phyloP scores from a whole-genome alignment of 1,284 basidiomycete genomes.

The Ceratobasidium sp. region DNA sequence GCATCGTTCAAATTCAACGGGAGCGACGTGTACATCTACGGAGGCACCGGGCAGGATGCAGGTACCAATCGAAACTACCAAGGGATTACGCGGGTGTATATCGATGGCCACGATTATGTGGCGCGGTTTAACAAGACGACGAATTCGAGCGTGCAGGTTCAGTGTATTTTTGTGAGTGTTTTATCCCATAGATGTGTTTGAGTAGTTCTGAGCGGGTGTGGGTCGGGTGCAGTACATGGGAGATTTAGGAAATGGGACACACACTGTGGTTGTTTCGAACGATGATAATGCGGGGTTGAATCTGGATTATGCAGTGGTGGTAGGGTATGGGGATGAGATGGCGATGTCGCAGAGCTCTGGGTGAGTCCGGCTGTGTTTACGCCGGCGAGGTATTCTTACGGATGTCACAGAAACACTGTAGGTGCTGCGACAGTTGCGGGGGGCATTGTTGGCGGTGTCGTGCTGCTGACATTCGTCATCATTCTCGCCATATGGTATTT shows the following conservation, averaged over 20 bases:
- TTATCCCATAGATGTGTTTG: background rate
- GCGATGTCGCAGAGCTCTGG: background rate
- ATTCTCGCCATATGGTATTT: background rate
- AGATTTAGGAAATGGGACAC: conserved; percentile 7
- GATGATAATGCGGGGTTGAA: conserved; percentile 2
- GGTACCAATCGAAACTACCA: conserved; percentile 20
- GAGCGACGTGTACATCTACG: conserved; percentile 17
- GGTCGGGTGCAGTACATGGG: background rate
- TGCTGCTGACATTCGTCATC: background rate
- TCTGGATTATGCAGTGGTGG: conserved; percentile 9
- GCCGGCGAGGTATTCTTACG: background rate
- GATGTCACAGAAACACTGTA: background rate
- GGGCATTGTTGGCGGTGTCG: background rate
- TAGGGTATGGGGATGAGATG: background rate
- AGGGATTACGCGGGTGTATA: conserved; percentile 3
- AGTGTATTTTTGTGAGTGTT: conserved; percentile 14
- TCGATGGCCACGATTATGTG: conserved; percentile 2
- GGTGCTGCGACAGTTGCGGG: background rate
- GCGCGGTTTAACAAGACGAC: conserved; percentile 8
- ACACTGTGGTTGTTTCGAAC: conserved; percentile 2
- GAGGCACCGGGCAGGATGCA: background rate
- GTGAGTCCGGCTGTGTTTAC: background rate
- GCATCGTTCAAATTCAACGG: conserved; percentile 19
- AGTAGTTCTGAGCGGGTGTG: background rate
- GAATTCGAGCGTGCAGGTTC: conserved; percentile 3